Percentiles rank a stretch among this genome's conserved stretches.
Conservation (phyloP, 192 early-diverging fungal genomes). For the Dispira parvispora region DNA sequence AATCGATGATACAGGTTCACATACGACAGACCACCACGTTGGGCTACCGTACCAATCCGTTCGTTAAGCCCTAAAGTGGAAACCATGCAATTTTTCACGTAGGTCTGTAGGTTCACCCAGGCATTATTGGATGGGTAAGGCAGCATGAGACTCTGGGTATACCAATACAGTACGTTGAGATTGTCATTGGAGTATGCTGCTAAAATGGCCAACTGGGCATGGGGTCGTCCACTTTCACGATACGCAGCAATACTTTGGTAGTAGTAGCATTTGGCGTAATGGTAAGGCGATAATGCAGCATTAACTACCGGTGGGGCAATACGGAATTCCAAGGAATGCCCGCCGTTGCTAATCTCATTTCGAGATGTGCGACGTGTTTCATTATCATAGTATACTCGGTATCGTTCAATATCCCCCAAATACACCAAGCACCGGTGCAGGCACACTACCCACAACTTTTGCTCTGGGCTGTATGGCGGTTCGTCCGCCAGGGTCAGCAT, state of each 20-base stretch:
- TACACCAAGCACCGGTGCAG: conserved; percentile 10
- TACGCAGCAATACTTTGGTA: conserved; percentile 11
- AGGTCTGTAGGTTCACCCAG: conserved; percentile 4
- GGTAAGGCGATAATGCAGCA: neutral
- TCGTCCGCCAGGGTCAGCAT: neutral
- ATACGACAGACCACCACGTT: neutral
- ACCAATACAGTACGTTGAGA: conserved; percentile 7
- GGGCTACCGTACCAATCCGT: neutral
- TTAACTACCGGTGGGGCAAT: neutral
- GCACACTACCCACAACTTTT: neutral
- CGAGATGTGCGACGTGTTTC: neutral
- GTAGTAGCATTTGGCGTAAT: conserved; percentile 1
- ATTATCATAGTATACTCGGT: neutral
- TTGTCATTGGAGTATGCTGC: neutral
- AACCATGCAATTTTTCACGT: conserved; percentile 1
- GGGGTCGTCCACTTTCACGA: conserved; percentile 7
- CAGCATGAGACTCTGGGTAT: conserved; percentile 1
- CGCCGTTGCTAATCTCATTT: too few relatives aligned
- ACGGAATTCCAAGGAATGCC: neutral
- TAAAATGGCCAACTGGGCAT: conserved; percentile 8
- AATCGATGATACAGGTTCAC: neutral
- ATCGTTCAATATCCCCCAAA: conserved; percentile 8
- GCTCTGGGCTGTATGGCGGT: neutral
- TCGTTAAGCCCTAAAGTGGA: neutral
- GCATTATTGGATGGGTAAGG: conserved; percentile 10